Conservation (phyloP, 2,329 filamentous ascomycete species). For the Botryotinia convoluta region DNA sequence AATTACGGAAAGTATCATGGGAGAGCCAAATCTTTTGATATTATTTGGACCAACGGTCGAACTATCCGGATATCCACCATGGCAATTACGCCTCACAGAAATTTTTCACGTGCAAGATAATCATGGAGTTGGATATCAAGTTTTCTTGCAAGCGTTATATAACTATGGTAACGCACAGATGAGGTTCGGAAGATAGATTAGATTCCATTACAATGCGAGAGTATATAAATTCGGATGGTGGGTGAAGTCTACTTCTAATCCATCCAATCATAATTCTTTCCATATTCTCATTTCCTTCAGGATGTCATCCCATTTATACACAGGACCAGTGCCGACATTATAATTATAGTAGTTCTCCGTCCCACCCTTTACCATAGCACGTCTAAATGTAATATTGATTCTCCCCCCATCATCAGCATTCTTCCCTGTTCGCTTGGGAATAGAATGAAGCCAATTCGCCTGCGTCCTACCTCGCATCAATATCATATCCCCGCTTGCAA, state of each 20-base stretch:
- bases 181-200: constrained; percentile 53
- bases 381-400: constrained; percentile 77
- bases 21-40: constrained; percentile 85
- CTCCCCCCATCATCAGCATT: constrained; percentile 60
- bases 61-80: constrained; percentile 89
- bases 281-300: constrained; percentile 45
- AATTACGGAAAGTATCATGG: constrained; percentile 73
- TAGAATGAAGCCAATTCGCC: constrained; percentile 71
- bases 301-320: constrained; percentile 64
- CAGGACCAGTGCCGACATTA: constrained; percentile 68
- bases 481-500: constrained; percentile 73
- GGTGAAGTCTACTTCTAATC: background rate
- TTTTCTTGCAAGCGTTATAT: constrained; percentile 81
- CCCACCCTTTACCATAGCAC: constrained; percentile 66
- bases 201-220: background rate
- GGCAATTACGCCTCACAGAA: constrained; percentile 92
- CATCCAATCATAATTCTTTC: constrained; percentile 26
- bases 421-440: constrained; percentile 69
- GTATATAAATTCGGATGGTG: constrained; percentile 6
- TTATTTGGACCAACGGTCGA: constrained; percentile 82
- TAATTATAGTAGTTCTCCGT: constrained; percentile 85
- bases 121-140: constrained; percentile 85
- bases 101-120: constrained; percentile 81
- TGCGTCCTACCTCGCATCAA: constrained; percentile 77
- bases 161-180: constrained; percentile 87